phyloP scores from a whole-genome alignment of 148 eudicot genomes.

The Rhododendron molle region DNA sequence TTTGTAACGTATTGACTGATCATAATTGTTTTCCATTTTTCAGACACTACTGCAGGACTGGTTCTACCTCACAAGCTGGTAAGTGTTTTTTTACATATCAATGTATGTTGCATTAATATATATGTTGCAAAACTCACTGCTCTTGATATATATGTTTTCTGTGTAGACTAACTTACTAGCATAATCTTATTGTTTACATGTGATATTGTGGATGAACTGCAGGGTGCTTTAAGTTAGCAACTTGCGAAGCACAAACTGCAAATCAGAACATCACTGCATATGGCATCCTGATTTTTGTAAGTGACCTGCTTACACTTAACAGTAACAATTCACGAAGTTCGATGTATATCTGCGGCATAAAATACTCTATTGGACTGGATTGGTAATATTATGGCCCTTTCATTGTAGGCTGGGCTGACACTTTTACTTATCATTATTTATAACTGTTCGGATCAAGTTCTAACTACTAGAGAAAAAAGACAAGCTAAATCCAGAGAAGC shows the following conservation, averaged over 20 bases:
- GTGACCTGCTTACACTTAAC: constrained; percentile 21
- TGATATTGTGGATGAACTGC: constrained; percentile 17
- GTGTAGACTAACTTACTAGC: neutral
- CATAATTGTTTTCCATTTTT: constrained; percentile 6
- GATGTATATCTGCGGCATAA: neutral
- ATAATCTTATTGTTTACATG: neutral
- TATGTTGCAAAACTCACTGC: neutral
- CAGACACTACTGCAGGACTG: constrained; percentile 79
- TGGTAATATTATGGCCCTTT: neutral
- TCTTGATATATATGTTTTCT: neutral
- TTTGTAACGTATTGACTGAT: neutral
- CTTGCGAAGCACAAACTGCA: constrained; percentile 46
- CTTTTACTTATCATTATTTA: constrained; percentile 67
- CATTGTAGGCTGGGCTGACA: constrained; percentile 56
- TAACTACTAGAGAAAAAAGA: constrained; percentile 51
- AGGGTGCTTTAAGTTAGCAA: constrained; percentile 73
- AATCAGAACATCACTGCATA: constrained; percentile 80
- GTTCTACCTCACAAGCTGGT: constrained; percentile 64
- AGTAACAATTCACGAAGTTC: neutral
- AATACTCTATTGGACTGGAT: neutral
- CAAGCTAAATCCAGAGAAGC: constrained; percentile 78
- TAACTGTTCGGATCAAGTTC: constrained; percentile 82
- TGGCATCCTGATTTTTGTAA: constrained; percentile 76
- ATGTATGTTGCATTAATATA: neutral
- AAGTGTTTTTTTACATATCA: constrained; percentile 7